These are phyloP conservation scores for Ampelomyces quisqualis DNA, from an alignment of 2,329 filamentous ascomycete genomes.

Conservation along the genomic window DNA sequence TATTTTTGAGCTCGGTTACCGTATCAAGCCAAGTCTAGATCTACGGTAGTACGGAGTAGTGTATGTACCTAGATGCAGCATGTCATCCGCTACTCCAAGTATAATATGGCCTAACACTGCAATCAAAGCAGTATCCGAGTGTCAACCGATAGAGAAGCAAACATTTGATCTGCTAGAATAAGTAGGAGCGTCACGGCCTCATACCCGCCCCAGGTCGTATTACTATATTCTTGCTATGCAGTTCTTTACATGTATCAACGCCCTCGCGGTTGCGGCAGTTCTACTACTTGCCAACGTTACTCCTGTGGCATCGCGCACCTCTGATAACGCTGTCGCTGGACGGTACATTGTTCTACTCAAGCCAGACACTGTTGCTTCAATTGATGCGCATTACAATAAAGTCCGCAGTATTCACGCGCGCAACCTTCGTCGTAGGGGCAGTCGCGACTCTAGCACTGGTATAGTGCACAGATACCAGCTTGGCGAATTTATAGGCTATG, in stretches of 20 bases:
- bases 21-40: too few relatives aligned
- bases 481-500: constrained; percentile 37
- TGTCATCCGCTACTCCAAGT: too few relatives aligned
- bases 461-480: constrained; percentile 33
- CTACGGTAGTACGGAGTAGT: too few relatives aligned
- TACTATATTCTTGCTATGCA: constrained; percentile 27
- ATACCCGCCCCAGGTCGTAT: too few relatives aligned
- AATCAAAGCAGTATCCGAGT: too few relatives aligned
- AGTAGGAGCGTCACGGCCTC: too few relatives aligned
- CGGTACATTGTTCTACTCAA: constrained; percentile 50
- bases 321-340: constrained; percentile 32
- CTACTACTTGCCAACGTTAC: constrained; percentile 27
- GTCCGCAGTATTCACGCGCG: constrained; percentile 35
- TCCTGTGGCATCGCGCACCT: constrained; percentile 13
- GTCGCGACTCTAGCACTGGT: too few relatives aligned
- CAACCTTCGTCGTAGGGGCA: constrained; percentile 27
- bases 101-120: too few relatives aligned
- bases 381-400: constrained; percentile 27
- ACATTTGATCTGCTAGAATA: too few relatives aligned
- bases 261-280: constrained; percentile 24
- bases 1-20: too few relatives aligned
- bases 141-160: too few relatives aligned
- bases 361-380: constrained; percentile 30
- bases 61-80: too few relatives aligned
- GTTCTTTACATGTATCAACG: constrained; percentile 27